Percentiles rank a stretch among this genome's conserved stretches.
Conservation (phyloP, 148 eudicot species). For the Rhododendron simsii region DNA sequence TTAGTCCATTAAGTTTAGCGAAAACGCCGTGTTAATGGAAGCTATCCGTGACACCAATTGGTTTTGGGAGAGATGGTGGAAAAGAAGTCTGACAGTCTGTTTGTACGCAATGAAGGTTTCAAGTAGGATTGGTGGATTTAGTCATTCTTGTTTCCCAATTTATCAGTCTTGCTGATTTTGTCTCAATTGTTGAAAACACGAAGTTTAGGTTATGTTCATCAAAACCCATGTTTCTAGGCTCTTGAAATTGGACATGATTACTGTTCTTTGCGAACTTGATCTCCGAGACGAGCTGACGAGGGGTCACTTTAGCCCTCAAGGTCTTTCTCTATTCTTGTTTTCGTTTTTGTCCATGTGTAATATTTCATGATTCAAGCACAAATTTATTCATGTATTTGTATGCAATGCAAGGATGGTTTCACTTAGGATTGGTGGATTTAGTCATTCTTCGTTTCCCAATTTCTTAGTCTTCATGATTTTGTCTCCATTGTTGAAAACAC, state of each 20-base stretch:
- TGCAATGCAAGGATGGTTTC: background rate
- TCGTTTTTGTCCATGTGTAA: background rate
- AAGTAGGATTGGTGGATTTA: no score
- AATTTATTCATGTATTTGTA: background rate
- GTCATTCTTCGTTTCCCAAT: background rate
- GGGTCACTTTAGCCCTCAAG: slow-evolving; percentile 65
- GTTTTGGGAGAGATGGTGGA: background rate
- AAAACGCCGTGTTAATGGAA: background rate
- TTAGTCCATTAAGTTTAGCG: no score
- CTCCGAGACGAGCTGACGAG: slow-evolving; percentile 43
- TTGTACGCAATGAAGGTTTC: no score
- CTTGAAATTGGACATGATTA: slow-evolving; percentile 74
- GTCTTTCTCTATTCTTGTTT: slow-evolving; percentile 19
- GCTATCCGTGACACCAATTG: background rate
- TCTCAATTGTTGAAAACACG: no score
- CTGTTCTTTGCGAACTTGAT: slow-evolving; percentile 72
- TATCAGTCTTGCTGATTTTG: no score
- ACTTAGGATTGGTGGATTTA: background rate
- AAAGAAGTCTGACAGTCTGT: accelerated
- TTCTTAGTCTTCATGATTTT: background rate
- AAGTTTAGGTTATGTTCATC: slow-evolving; percentile 19
- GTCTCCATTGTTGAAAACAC: background rate
- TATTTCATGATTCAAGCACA: no score
- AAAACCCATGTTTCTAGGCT: slow-evolving; percentile 68
- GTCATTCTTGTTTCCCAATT: no score